Conservation (phyloP, 2,329 filamentous ascomycete genomes). For the Talaromyces sp. region DNA sequence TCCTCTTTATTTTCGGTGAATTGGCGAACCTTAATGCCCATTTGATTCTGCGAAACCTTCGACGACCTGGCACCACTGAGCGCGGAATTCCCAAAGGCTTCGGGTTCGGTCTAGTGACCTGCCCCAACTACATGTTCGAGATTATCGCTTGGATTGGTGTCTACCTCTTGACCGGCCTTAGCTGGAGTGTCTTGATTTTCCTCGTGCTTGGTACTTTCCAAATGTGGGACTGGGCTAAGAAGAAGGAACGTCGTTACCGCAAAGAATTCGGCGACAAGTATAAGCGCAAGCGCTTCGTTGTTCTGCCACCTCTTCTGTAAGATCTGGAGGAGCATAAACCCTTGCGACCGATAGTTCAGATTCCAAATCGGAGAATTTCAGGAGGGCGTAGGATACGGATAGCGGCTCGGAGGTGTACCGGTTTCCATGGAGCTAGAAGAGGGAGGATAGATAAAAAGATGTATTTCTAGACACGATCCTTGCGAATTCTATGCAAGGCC, state of each 20-base stretch:
- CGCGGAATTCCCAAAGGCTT: constrained; percentile 83
- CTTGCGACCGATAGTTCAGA: background rate
- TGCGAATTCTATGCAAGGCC: background rate
- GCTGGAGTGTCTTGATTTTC: constrained; percentile 75
- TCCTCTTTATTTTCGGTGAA: constrained; percentile 74
- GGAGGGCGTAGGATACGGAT: background rate
- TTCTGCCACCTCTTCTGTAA: constrained; percentile 68
- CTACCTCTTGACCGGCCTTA: constrained; percentile 69
- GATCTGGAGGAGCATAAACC: background rate
- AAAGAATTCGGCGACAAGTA: constrained; percentile 91
- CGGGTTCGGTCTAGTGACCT: constrained; percentile 83
- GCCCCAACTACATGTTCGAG: constrained; percentile 97
- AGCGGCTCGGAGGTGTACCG: background rate
- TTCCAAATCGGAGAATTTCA: background rate
- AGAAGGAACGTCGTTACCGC: constrained; percentile 88
- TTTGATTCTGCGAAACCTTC: constrained; percentile 70
- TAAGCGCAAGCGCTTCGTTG: constrained; percentile 85
- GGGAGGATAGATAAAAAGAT: background rate
- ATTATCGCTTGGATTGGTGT: constrained; percentile 81
- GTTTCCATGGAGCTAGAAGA: background rate
- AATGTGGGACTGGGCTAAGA: constrained; percentile 84
- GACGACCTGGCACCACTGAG: constrained; percentile 75
- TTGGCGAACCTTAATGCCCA: constrained; percentile 77
- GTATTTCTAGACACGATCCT: background rate
- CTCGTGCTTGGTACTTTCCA: constrained; percentile 67